Base-by-base conservation (phyloP, 2,329 filamentous ascomycete species). In the Trichoderma atrobrunneum region DNA sequence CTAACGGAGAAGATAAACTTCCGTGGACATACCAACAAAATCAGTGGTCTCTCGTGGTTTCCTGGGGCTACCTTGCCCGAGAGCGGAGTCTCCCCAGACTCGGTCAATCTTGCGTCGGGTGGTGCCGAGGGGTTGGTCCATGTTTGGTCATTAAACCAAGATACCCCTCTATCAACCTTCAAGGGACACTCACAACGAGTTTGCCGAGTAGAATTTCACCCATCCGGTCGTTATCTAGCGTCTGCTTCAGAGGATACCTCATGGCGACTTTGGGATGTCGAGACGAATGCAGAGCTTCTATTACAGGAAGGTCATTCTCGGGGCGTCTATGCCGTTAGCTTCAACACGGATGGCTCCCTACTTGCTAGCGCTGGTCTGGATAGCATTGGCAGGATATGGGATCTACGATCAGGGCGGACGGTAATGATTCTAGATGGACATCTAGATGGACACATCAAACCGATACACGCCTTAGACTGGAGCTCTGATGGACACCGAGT, bases 181-280 rank as follows among this genome's bases (percentile, higher is more conserved):
- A 87, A 91, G 28, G 96, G 95, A 1, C 96, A 99, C 79, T 91
- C 89, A 5, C 93, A 92, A 69, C 91, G 96, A 73, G 94, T 99
- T 10, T 97, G 94, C 77, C 90, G 95, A 71, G 92, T 97, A 14
- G 96, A 97, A 72, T 97, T 98, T 78, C 96, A 99, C 76, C 96
- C 96, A 0, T 97, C 93, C 0, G 95, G 95, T 4, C 88, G 88
- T 74, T 98, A 95, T 78, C 85, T 98, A 7, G 96, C 95, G 6
- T 97, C 95, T 1, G 96, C 96, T 7, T 97, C 94, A 0, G 96
- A 96, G 78, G 96, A 99, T 79, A 97, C 94, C 2, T 97, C 96
- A 0, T 99, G 96, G 96, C 90, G 95, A 59, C 85, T 99, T 39
- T 99, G 96, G 95, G 95, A 98, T 79, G 90, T 98, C 0, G 91